These are phyloP conservation scores for Mycena indigotica DNA, from an alignment of 768 basidiomycete species.

Conservation along the genomic window DNA sequence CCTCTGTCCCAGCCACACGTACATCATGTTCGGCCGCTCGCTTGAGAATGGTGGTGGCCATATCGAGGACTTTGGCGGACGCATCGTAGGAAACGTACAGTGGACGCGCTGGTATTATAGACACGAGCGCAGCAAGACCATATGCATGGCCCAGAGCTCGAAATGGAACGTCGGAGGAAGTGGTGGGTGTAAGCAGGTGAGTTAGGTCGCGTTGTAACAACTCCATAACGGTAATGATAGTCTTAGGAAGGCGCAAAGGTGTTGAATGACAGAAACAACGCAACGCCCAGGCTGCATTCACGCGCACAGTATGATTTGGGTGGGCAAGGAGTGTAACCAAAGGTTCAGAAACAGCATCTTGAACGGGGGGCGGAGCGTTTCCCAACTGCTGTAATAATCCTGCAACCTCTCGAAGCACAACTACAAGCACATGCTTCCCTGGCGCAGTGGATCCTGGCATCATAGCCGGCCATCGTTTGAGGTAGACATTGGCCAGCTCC, in stretches of 20 bases:
- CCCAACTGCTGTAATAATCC: conserved; percentile 87
- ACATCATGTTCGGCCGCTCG: conserved; percentile 90
- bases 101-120: conserved; percentile 82
- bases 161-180: conserved; percentile 66
- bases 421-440: conserved; percentile 62
- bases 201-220: conserved; percentile 83
- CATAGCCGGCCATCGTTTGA: conserved; percentile 91
- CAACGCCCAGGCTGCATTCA: conserved; percentile 85
- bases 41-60: conserved; percentile 88
- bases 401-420: conserved; percentile 82
- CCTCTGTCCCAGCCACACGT: conserved; percentile 75
- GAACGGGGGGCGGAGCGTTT: conserved; percentile 84
- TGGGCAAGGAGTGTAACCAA: conserved; percentile 84
- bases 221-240: conserved; percentile 75
- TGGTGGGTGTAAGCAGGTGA: conserved; percentile 69
- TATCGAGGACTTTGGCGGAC: conserved; percentile 86
- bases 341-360: conserved; percentile 86
- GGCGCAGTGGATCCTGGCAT: conserved; percentile 84
- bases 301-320: conserved; percentile 84
- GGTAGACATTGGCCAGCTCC: conserved; percentile 77
- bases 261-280: conserved; percentile 90
- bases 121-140: conserved; percentile 84
- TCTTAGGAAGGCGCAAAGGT: conserved; percentile 80
- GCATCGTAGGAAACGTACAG: conserved; percentile 95
- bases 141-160: conserved; percentile 87